These are phyloP conservation scores for Pseudocercospora cruenta DNA, from an alignment of 2,329 filamentous ascomycete genomes.

Conservation along the genomic window DNA sequence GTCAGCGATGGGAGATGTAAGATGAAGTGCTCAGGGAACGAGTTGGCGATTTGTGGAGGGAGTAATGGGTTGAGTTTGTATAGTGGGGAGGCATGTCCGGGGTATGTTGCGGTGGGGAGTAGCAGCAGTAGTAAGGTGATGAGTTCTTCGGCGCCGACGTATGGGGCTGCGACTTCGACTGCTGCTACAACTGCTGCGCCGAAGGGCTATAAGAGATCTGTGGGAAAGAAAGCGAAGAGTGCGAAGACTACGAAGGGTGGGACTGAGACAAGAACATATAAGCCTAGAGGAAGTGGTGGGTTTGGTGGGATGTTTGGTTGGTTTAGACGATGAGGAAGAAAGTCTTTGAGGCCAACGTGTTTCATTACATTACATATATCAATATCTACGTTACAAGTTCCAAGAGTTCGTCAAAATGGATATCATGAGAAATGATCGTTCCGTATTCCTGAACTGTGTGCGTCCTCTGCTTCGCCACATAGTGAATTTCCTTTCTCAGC, in stretches of 20 bases:
- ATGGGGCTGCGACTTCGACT: not conserved
- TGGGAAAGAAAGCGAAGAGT: not conserved
- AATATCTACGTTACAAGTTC: too few species aligned
- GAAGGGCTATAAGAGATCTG: not conserved
- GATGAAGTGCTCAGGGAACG: not conserved
- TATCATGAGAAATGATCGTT: too few species aligned
- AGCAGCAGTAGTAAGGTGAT: not conserved
- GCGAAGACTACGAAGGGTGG: not conserved
- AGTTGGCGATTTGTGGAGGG: not conserved
- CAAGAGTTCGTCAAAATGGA: too few species aligned
- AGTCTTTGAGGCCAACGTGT: too few species aligned
- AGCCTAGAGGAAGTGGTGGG: not conserved
- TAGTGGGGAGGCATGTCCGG: not conserved
- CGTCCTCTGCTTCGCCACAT: too few species aligned
- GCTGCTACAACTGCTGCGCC: not conserved
- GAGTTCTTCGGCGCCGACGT: too few species aligned
- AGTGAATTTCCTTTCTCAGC: too few species aligned
- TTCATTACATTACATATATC: too few species aligned
- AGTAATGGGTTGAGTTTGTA: conserved; percentile 12
- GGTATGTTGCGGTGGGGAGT: not conserved
- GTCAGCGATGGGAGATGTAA: not conserved
- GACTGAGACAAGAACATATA: not conserved
- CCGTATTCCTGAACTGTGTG: too few species aligned
- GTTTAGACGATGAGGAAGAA: not conserved
- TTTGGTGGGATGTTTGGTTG: not conserved